phyloP scores from a whole-genome alignment of 495 filamentous ascomycete genomes.

The Podospora pseudopauciseta region DNA sequence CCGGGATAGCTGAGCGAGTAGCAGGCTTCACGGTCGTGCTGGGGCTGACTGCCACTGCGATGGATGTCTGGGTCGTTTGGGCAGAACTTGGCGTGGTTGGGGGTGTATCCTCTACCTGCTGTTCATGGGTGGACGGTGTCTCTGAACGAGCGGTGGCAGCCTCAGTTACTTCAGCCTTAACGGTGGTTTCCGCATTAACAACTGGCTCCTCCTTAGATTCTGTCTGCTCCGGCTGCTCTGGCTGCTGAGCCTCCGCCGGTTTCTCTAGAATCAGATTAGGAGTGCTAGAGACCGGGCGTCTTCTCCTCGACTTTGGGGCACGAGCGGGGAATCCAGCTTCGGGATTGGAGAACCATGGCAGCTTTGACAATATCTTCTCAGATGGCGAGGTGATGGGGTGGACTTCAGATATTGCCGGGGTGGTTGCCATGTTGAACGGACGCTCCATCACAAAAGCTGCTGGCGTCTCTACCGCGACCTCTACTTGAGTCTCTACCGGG shows the following conservation, averaged over 20 bases:
- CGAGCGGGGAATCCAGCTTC: conserved; percentile 61
- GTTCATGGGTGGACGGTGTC: conserved; percentile 63
- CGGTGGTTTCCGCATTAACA: conserved; percentile 28
- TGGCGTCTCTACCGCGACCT: not conserved
- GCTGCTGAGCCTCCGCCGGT: conserved; percentile 29
- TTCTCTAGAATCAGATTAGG: not conserved
- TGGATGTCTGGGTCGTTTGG: conserved; percentile 41
- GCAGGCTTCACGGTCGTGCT: conserved; percentile 45
- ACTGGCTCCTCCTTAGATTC: conserved; percentile 24
- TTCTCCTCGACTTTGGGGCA: conserved; percentile 35
- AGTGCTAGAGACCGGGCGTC: not conserved
- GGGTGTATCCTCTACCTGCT: conserved; percentile 60
- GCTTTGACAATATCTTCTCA: conserved; percentile 22
- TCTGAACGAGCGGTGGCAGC: conserved; percentile 47
- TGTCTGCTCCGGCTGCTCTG: conserved; percentile 20
- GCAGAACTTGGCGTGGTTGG: conserved; percentile 68
- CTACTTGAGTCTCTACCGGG: not conserved
- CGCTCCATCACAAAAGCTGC: not conserved
- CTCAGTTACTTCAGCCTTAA: conserved; percentile 33
- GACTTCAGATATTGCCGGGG: not conserved
- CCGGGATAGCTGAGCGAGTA: conserved; percentile 51
- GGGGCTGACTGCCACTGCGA: conserved; percentile 23
- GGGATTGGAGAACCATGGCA: conserved; percentile 80
- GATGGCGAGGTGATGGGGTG: not conserved
- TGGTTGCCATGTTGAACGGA: not conserved